Base-by-base conservation (phyloP, 2,329 filamentous ascomycete genomes). In the Talaromyces sp. region DNA sequence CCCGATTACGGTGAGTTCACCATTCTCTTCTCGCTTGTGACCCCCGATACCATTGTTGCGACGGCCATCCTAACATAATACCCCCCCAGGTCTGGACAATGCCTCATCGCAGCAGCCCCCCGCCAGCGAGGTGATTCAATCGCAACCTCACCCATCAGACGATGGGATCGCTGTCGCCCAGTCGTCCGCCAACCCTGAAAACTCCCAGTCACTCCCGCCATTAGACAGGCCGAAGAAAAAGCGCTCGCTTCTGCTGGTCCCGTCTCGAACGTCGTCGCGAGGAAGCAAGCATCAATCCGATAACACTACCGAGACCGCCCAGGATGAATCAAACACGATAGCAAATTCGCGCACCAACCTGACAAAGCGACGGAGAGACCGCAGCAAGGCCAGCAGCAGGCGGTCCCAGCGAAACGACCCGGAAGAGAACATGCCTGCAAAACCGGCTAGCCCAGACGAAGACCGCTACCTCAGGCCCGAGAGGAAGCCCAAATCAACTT, bases 301-400 rank as follows among this genome's bases (percentile, higher is more conserved):
- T n/a, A 69, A 67, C 54, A 66, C 70, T 11, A 70, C 70, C 55
- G 73, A 76, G 32, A 62, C 64, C n/a, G 62, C 66, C 38, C 66
- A 70, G 29, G 71, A 75, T 62, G 72, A 71, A 52, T 68, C 71
- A 68, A 88, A 84, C 71, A 84, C 86, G 67, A 82, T 84, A 66
- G 82, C 82, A 62, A 81, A 82, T 66, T 89, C 88, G 55, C 88
- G 85, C 74, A 85, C 81, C 66, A 89, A 86, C 75, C 85, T 87
- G 68, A 76, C 85, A 59, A 86, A 82, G 64, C 80, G 83, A 65
- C 82, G 84, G 68, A 81, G 85, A 69, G 89, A 89, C 76, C 85
- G 85, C 67, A 90, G 87, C 75, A 82, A 84, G 63, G 85, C 84
- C 67, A 90, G 86, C 77, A 86, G 75, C 63, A 71, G 71, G 63